A percentile compares a stretch with the other conserved stretches of the same genome.
Evolutionary conservation across 2,329 filamentous ascomycete genomes (phyloP).

Genomic region (Fusarium bulbicola): DNA sequence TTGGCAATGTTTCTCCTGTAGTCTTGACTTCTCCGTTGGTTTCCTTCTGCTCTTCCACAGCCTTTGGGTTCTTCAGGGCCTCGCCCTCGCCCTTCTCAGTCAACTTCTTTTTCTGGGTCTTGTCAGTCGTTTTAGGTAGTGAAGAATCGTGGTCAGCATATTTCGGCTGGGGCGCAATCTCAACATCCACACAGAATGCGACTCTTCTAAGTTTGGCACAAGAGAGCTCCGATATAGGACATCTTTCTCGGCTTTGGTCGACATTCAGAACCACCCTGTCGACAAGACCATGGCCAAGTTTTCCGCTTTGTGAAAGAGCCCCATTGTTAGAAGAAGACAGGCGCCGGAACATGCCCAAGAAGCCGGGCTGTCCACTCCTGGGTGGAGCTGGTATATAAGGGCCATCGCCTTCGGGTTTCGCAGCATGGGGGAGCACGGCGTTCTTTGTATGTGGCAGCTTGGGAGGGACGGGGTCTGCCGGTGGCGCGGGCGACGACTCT

Average conservation of each 20-base stretch:
- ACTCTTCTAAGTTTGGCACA: slow-evolving; percentile 85
- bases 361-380: slow-evolving; percentile 72
- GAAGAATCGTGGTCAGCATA: slow-evolving; percentile 71
- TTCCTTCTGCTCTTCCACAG: slow-evolving; percentile 61
- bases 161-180: slow-evolving; percentile 88
- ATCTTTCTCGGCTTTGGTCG: slow-evolving; percentile 81
- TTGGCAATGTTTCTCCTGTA: slow-evolving; percentile 51
- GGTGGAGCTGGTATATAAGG: slow-evolving; percentile 81
- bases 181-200: slow-evolving; percentile 95
- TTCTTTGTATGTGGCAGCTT: slow-evolving; percentile 63
- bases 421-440: slow-evolving; percentile 66
- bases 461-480: slow-evolving; percentile 56
- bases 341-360: slow-evolving; percentile 84
- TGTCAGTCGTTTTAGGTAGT: slow-evolving; percentile 53
- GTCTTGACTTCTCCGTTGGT: slow-evolving; percentile 50
- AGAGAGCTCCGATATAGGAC: slow-evolving; percentile 80
- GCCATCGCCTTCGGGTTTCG: slow-evolving; percentile 65
- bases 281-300: slow-evolving; percentile 71
- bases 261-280: slow-evolving; percentile 86
- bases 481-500: slow-evolving; percentile 31
- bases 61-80: slow-evolving; percentile 73
- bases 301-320: slow-evolving; percentile 38
- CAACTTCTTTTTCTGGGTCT: slow-evolving; percentile 67
- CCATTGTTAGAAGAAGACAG: slow-evolving; percentile 73
- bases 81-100: slow-evolving; percentile 78